phyloP scores from a whole-genome alignment of 2,329 filamentous ascomycete genomes.

The Cryphonectria japonica region DNA sequence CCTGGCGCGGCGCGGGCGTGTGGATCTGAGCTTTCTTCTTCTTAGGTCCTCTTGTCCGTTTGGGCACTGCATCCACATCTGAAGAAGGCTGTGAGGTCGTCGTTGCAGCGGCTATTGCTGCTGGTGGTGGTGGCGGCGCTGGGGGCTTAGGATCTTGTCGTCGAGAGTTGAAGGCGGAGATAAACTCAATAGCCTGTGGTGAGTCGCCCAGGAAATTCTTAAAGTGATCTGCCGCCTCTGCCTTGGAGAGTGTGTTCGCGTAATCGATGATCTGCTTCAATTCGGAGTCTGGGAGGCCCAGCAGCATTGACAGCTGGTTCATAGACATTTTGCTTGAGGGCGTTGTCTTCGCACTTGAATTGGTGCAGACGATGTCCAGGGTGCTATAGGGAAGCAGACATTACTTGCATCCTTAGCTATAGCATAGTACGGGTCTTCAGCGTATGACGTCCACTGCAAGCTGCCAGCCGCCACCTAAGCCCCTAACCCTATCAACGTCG shows the following conservation, averaged over 20 bases:
- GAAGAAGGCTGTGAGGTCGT: slow-evolving; percentile 25
- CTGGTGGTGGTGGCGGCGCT: slow-evolving; percentile 23
- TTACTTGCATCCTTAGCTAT: not conserved
- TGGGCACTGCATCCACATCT: slow-evolving; percentile 51
- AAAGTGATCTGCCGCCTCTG: slow-evolving; percentile 81
- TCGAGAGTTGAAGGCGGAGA: slow-evolving; percentile 78
- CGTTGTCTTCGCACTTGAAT: not conserved
- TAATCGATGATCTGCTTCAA: slow-evolving; percentile 85
- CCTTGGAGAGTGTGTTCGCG: slow-evolving; percentile 73
- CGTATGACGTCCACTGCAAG: slow-evolving; percentile 7
- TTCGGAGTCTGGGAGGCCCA: slow-evolving; percentile 84
- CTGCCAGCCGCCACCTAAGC: not conserved
- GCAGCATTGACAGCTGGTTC: slow-evolving; percentile 74
- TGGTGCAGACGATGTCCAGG: not conserved
- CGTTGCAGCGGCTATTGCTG: slow-evolving; percentile 27
- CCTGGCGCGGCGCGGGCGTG: slow-evolving; percentile 63
- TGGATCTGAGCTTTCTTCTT: slow-evolving; percentile 66
- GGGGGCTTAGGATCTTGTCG: slow-evolving; percentile 48
- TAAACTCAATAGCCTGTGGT: slow-evolving; percentile 74
- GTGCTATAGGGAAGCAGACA: not conserved
- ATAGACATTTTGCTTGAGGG: slow-evolving; percentile 50
- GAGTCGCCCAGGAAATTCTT: slow-evolving; percentile 87
- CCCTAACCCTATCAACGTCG: slow-evolving; percentile 11
- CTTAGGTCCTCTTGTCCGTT: slow-evolving; percentile 48
- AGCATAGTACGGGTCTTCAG: not conserved